Evolutionary conservation across 1,284 basidiomycete genomes (phyloP).

Genomic region (Violaceomyces palustris): DNA sequence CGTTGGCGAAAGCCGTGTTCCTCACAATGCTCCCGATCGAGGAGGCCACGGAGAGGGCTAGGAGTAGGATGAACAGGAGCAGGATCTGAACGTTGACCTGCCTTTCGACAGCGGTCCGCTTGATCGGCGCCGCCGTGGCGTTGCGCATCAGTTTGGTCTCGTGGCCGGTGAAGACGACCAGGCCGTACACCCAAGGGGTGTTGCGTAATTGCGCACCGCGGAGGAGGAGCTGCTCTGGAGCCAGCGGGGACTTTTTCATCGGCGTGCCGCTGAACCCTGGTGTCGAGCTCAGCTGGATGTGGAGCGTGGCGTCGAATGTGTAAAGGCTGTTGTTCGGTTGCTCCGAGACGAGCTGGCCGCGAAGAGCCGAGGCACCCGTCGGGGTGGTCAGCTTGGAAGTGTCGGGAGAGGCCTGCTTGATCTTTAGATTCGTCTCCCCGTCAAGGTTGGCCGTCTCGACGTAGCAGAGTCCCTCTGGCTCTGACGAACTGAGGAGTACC

Average conservation of each 20-base stretch:
- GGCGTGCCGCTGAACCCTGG: conserved; percentile 47
- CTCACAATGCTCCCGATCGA: conserved; percentile 82
- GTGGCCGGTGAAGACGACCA: conserved; percentile 92
- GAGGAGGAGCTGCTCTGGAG: conserved; percentile 88
- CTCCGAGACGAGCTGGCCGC: conserved; percentile 82
- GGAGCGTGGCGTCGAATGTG: conserved; percentile 79
- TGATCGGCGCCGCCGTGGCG: conserved; percentile 84
- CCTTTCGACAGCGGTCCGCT: conserved; percentile 88
- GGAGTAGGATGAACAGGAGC: conserved; percentile 83
- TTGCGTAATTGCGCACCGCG: conserved; percentile 94
- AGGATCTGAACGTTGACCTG: conserved; percentile 96
- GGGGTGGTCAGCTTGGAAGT: conserved; percentile 76
- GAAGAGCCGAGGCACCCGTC: conserved; percentile 66
- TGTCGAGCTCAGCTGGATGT: conserved; percentile 53
- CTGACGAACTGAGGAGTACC: conserved; percentile 78
- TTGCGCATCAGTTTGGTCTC: conserved; percentile 97
- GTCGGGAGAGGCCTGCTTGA: conserved; percentile 86
- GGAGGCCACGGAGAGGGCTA: conserved; percentile 81
- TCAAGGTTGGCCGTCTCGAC: conserved; percentile 97
- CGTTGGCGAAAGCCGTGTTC: conserved; percentile 29
- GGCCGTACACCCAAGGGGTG: conserved; percentile 91
- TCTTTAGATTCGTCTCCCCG: conserved; percentile 97
- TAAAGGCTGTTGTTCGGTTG: conserved; percentile 97
- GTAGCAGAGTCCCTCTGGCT: conserved; percentile 94
- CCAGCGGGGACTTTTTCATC: conserved; percentile 65